Base-by-base conservation (phyloP, 1,284 basidiomycete genomes). In the Moesziomyces sp. region DNA sequence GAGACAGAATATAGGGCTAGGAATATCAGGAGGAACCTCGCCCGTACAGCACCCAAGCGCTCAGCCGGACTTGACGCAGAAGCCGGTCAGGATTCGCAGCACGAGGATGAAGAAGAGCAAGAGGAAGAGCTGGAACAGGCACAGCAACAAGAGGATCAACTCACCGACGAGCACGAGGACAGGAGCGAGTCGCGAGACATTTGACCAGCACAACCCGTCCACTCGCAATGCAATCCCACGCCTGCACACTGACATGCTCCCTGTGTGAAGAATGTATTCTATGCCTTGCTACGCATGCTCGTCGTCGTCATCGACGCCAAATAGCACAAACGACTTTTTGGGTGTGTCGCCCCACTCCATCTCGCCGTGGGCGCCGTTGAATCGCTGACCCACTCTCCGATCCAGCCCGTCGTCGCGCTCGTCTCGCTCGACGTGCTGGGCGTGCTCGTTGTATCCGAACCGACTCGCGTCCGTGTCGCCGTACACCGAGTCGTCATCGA, bases 341-440 rank as follows among this genome's bases (percentile, higher is more conserved):
- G 76, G 76, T 16, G 73, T 52, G 3, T 64, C 65, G n/a, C 76
- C 73, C 76, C 76, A 78, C 33, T 76, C 76, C 56, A 78, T 65
- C 35, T 69, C 61, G 9, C 76, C 76, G 30, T 78, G 76, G 3
- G 73, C 76, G 21, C 73, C 70, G n/a, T 47, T 45, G 56, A 65
- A 67, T 18, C 26, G 46, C 51, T 70, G 61, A n/a, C 71, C 61
- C 10, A 49, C n/a, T n/a, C 46, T 57, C 30, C 69, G 28, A 9
- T 56, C 51, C 21, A 69, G 23, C 10, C 52, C 55, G 9, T 54
- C 52, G 42, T 57, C 65, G 46, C 42, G 19, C 30, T 33, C 19
- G 5, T 23, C 9, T 10, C 28, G 38, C 18, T 43, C 45, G 40
- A 54, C 65, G 46, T 33, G 19, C 23, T 33, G 18, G 5, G 28